Conservation (phyloP, 1,139 yeast species). For the Suhomyces wounanorum region DNA sequence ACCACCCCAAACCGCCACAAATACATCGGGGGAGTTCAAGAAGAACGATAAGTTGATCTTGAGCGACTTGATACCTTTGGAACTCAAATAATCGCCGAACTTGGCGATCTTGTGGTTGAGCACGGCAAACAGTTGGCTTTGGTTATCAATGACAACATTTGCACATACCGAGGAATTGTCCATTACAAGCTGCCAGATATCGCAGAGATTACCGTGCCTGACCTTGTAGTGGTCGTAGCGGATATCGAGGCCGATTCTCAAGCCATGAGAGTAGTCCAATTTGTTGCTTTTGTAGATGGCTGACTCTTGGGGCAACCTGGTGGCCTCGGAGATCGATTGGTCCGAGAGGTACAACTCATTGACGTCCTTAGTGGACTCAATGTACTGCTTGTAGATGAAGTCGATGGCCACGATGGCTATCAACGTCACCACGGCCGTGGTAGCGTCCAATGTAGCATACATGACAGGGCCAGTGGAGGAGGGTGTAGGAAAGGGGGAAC, state of each 20-base stretch:
- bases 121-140: constrained; percentile 19
- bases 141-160: constrained; percentile 22
- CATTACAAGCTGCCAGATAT: constrained; percentile 56
- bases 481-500: too few species aligned
- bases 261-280: constrained; percentile 55
- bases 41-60: constrained; percentile 22
- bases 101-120: constrained; percentile 29
- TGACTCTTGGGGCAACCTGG: constrained; percentile 59
- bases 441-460: constrained; percentile 12
- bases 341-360: constrained; percentile 57
- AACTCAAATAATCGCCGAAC: constrained; percentile 20
- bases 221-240: constrained; percentile 60
- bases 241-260: constrained; percentile 66
- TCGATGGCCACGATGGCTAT: constrained; percentile 23
- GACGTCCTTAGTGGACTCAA: constrained; percentile 47
- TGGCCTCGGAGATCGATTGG: constrained; percentile 59
- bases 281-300: constrained; percentile 66
- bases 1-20: constrained; percentile 32
- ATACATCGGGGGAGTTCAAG: constrained; percentile 20
- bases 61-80: constrained; percentile 18
- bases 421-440: constrained; percentile 20
- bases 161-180: constrained; percentile 17
- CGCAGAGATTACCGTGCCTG: constrained; percentile 69
- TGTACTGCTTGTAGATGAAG: constrained; percentile 25
- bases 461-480: neutral